These are phyloP conservation scores for Oryza punctata DNA, from an alignment of 176 grass and related monocot species.

Conservation along the genomic window DNA sequence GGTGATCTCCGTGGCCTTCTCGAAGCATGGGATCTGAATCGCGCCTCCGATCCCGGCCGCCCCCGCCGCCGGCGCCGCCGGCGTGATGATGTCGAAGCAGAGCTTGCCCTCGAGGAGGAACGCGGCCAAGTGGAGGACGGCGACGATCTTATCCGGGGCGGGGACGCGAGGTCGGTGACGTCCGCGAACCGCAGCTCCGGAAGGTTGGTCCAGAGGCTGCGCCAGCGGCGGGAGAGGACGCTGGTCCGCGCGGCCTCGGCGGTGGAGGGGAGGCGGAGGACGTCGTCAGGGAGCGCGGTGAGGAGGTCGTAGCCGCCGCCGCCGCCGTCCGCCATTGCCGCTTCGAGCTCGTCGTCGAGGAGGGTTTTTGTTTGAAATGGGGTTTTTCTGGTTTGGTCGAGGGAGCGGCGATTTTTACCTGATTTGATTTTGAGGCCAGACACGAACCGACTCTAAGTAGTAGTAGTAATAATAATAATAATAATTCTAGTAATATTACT, in stretches of 20 bases:
- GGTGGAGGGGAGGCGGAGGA: conserved; percentile 11
- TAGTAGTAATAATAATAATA: no score
- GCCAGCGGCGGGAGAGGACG: conserved; percentile 7
- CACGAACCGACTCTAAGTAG: no score
- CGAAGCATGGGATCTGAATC: conserved; percentile 19
- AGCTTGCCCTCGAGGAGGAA: not conserved
- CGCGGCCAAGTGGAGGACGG: not conserved
- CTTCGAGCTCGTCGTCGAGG: no score
- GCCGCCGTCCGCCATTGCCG: not conserved
- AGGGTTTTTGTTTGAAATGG: no score
- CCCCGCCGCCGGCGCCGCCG: no score
- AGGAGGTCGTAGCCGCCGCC: not conserved
- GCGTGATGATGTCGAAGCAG: not conserved
- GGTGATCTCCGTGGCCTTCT: not conserved
- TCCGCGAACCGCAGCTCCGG: not conserved
- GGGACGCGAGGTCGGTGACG: not conserved
- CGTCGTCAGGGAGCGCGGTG: conserved; percentile 10
- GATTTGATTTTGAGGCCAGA: not conserved
- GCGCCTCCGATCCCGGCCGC: not conserved
- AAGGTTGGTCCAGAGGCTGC: not conserved
- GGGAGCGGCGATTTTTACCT: no score
- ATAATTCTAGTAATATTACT: no score
- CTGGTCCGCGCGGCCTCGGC: not conserved
- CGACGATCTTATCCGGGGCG: not conserved
- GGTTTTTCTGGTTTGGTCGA: no score